These are phyloP conservation scores for Colletotrichum sp. DNA, from an alignment of 2,329 filamentous ascomycete genomes.

Conservation along the genomic window DNA sequence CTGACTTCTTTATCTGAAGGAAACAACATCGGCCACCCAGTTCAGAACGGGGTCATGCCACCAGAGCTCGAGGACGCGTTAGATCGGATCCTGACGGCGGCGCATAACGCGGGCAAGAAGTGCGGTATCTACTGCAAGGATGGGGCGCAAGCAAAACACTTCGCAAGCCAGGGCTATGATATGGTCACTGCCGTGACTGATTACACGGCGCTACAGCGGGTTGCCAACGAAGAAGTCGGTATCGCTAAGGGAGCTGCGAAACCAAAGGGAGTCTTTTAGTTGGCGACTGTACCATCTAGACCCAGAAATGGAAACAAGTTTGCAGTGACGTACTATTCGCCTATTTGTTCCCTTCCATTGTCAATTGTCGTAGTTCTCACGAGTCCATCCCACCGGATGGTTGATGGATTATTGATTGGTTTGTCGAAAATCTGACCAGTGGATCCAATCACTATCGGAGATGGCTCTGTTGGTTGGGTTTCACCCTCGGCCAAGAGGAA, in stretches of 20 bases:
- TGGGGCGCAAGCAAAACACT: not conserved
- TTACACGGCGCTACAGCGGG: not conserved
- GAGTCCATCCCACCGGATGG: not conserved
- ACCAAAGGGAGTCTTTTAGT: not conserved
- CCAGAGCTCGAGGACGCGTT: not conserved
- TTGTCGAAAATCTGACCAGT: not conserved
- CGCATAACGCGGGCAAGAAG: not conserved
- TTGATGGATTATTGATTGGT: not conserved
- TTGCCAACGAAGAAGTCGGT: not conserved
- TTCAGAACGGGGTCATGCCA: not conserved
- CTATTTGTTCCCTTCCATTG: not conserved
- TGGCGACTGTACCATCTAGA: not conserved
- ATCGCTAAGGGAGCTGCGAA: not conserved
- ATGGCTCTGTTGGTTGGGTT: not conserved
- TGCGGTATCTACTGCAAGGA: not conserved
- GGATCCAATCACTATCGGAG: not conserved
- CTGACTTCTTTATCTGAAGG: not conserved
- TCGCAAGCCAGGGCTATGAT: not conserved
- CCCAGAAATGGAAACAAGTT: not conserved
- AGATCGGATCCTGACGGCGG: not conserved
- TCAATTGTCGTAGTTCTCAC: not conserved
- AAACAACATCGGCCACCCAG: fast-evolving
- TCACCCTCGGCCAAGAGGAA: not conserved
- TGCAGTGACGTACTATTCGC: not conserved
- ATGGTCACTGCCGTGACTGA: not conserved